Evolutionary conservation across 164 flowering plant genomes (phyloP).

Genomic region (Kalanchoe fedtschenkoi): DNA sequence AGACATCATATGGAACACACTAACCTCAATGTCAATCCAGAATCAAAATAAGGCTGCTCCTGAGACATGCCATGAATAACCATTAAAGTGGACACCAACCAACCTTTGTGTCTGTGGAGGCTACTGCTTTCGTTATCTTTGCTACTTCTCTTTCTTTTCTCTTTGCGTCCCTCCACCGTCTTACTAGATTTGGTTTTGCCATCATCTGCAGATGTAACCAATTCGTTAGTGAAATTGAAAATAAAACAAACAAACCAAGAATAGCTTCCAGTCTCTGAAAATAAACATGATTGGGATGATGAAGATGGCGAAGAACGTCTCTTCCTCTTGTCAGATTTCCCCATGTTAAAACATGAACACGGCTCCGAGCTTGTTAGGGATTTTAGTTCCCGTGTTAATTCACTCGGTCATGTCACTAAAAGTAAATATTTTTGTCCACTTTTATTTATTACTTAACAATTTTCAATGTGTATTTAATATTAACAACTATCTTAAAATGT

Average conservation of each 20-base stretch:
- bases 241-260: neutral
- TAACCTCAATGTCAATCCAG: neutral
- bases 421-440: no score
- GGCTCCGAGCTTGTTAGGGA: neutral
- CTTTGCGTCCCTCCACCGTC: slow-evolving; percentile 17
- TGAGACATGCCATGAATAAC: neutral
- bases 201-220: slow-evolving; percentile 17
- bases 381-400: no score
- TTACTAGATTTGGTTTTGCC: slow-evolving; percentile 19
- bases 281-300: neutral
- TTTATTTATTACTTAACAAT: no score
- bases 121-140: slow-evolving; percentile 17
- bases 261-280: neutral
- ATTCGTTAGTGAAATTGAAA: neutral
- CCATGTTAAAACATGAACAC: neutral
- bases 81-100: neutral
- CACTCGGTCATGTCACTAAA: no score
- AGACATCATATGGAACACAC: no score
- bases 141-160: slow-evolving; percentile 19
- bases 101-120: slow-evolving; percentile 27
- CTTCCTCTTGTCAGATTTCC: slow-evolving; percentile 5
- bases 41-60: neutral
- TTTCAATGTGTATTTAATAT: no score
- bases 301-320: slow-evolving; percentile 2
- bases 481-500: no score